phyloP scores from a whole-genome alignment of 352 stramenopile genomes.

The Elongisporangium anandrum region DNA sequence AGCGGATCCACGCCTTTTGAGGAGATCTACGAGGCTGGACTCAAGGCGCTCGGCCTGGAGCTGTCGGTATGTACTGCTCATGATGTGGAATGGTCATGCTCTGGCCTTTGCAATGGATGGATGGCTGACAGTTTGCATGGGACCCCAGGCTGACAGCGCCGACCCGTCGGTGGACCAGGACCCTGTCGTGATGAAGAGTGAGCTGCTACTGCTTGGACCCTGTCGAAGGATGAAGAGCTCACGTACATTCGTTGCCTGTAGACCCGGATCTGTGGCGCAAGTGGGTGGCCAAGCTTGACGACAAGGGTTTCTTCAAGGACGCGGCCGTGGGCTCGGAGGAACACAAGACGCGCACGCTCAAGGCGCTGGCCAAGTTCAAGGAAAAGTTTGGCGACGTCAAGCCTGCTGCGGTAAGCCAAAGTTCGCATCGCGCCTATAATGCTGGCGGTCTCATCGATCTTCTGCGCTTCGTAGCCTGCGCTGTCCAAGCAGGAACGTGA shows the following conservation, averaged over 20 bases:
- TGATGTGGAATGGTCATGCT: background rate
- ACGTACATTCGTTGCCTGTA: constrained; percentile 9
- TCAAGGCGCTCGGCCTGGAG: constrained; percentile 56
- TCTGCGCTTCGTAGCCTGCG: constrained; percentile 14
- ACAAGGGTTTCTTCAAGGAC: constrained; percentile 83
- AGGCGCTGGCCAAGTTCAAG: constrained; percentile 83
- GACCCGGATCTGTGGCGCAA: constrained; percentile 86
- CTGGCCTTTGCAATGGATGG: background rate
- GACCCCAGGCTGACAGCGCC: constrained; percentile 6
- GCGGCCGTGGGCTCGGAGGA: constrained; percentile 50
- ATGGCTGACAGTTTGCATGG: background rate
- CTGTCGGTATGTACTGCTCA: constrained; percentile 1
- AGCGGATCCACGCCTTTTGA: constrained; percentile 40
- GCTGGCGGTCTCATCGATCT: background rate
- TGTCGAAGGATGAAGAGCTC: background rate
- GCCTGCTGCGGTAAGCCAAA: constrained; percentile 23
- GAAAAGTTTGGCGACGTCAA: constrained; percentile 80
- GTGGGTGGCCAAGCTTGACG: constrained; percentile 81
- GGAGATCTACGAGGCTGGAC: constrained; percentile 66
- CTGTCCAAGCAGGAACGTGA: constrained; percentile 71
- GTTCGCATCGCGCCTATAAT: background rate
- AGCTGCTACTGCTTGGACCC: constrained; percentile 1
- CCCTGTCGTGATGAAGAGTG: constrained; percentile 74
- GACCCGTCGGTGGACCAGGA: constrained; percentile 48
- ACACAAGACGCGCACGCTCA: constrained; percentile 52